Percentiles rank a stretch among this genome's conserved stretches.
Conservation (phyloP, 2,329 filamentous ascomycete species). For the Metarhizium brunneum region DNA sequence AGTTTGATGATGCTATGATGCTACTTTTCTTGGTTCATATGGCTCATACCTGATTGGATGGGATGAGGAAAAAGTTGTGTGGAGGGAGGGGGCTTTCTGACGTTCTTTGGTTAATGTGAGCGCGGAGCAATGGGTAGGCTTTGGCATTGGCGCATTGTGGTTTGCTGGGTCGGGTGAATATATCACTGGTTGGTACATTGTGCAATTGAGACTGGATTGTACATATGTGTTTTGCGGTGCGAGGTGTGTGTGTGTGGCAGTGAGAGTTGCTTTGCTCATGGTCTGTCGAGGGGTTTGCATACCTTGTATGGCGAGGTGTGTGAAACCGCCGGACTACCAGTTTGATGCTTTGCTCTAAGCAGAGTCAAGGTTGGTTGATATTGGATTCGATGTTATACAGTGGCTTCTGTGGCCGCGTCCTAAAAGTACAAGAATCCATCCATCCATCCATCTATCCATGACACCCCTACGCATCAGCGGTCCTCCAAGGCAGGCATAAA, state of each 20-base stretch:
- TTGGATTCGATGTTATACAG: no score
- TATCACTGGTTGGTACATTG: background rate
- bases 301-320: no score
- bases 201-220: background rate
- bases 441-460: background rate
- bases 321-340: no score
- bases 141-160: conserved; percentile 2
- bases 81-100: background rate
- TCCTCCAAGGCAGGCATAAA: conserved; percentile 44
- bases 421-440: no score
- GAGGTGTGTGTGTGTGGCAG: no score
- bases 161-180: background rate
- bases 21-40: conserved; percentile 3
- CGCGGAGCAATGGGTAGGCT: background rate
- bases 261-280: no score
- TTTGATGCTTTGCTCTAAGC: no score
- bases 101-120: background rate
- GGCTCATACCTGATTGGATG: background rate
- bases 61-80: background rate
- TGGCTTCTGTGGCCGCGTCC: no score
- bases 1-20: conserved; percentile 21
- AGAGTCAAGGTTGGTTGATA: no score
- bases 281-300: no score
- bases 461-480: background rate
- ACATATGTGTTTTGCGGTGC: background rate